Conservation (phyloP, 1,284 basidiomycete genomes). For the Rhodofomes roseus region DNA sequence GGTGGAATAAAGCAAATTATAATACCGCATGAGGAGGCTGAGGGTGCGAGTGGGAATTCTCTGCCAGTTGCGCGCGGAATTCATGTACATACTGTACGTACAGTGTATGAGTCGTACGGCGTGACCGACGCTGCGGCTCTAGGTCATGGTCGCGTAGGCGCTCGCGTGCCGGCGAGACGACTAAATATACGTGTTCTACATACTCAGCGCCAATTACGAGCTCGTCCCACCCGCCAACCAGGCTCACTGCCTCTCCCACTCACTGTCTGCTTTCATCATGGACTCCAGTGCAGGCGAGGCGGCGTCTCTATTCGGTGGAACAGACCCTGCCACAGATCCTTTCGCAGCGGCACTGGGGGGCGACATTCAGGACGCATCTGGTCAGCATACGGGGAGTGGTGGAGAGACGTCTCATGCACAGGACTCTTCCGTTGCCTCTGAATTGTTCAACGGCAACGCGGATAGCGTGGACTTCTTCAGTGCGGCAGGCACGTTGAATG, state of each 20-base stretch:
- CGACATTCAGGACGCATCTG: constrained; percentile 22
- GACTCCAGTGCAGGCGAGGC: constrained; percentile 56
- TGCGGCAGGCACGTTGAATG: constrained; percentile 12
- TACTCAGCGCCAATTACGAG: constrained; percentile 4
- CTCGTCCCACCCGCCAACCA: background rate
- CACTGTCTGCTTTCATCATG: background rate
- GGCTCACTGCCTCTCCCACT: background rate
- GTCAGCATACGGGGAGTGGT: constrained; percentile 16
- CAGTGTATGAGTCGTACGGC: no score
- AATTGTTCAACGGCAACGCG: constrained; percentile 21
- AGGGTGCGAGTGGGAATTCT: no score
- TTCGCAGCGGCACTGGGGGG: constrained; percentile 56
- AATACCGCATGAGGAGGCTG: background rate
- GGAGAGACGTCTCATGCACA: constrained; percentile 13
- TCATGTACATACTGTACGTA: no score
- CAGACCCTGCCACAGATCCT: constrained; percentile 56
- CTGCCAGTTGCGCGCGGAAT: no score
- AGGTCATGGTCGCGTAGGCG: background rate
- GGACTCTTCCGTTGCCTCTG: constrained; percentile 14
- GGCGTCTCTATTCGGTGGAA: constrained; percentile 69
- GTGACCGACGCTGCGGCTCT: background rate
- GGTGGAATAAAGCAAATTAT: background rate
- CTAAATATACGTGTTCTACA: constrained; percentile 1
- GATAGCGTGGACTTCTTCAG: constrained; percentile 13
- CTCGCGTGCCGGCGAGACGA: background rate